Percentiles rank a stretch among this genome's conserved stretches.
phyloP scores from a whole-genome alignment of 352 stramenopile genomes.

The Phytophthora sansomeana region DNA sequence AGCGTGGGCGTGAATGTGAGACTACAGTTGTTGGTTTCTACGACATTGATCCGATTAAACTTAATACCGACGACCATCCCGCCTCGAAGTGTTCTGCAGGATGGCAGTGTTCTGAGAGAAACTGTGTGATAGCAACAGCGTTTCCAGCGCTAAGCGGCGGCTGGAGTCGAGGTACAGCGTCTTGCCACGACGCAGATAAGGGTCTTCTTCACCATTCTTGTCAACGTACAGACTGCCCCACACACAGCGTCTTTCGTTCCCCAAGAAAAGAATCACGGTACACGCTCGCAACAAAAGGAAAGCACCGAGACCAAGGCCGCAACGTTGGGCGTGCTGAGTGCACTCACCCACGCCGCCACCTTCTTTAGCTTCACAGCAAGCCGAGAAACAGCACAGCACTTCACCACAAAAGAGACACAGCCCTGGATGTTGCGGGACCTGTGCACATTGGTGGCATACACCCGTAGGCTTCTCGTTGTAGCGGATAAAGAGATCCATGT shows the following conservation, averaged over 20 bases:
- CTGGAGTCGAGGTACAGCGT: conserved; percentile 73
- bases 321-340: conserved; percentile 74
- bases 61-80: conserved; percentile 84
- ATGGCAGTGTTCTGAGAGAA: conserved; percentile 84
- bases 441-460: conserved; percentile 62
- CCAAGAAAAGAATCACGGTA: conserved; percentile 86
- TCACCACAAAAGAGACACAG: conserved; percentile 82
- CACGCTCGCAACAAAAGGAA: conserved; percentile 82
- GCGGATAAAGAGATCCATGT: conserved; percentile 86
- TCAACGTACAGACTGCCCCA: conserved; percentile 88
- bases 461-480: conserved; percentile 76
- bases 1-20: conserved; percentile 20
- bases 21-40: conserved; percentile 23
- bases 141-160: conserved; percentile 65
- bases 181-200: conserved; percentile 79
- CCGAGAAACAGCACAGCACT: conserved; percentile 80
- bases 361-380: conserved; percentile 66
- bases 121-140: conserved; percentile 74
- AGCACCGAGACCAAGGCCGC: conserved; percentile 62
- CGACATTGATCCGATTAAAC: conserved; percentile 14
- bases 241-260: conserved; percentile 80
- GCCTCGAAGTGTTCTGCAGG: conserved; percentile 76
- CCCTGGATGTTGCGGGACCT: conserved; percentile 73
- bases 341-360: conserved; percentile 74
- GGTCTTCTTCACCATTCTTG: conserved; percentile 88